Conservation (phyloP, 2,329 filamentous ascomycete species). For the Fusarium lyarnte region DNA sequence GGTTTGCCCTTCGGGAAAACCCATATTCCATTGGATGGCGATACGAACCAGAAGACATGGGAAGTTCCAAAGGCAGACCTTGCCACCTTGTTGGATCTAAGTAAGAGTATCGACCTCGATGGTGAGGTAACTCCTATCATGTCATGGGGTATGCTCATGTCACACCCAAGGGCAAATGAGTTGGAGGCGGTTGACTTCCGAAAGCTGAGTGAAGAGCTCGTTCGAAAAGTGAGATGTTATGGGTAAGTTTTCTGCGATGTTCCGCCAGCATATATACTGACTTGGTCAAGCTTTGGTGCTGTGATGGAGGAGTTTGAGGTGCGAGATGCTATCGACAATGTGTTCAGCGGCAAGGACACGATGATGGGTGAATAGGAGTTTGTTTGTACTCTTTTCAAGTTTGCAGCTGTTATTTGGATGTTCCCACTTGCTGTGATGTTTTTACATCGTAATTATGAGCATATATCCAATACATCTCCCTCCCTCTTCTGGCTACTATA, state of each 20-base stretch:
- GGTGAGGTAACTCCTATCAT: slow-evolving; percentile 95
- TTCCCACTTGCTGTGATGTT: background rate
- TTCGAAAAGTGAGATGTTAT: slow-evolving; percentile 88
- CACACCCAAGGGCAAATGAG: slow-evolving; percentile 73
- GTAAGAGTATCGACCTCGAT: slow-evolving; percentile 81
- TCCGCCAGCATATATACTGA: background rate
- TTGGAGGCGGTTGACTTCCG: slow-evolving; percentile 75
- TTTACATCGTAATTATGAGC: background rate
- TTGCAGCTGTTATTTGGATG: background rate
- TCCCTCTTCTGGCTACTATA: background rate
- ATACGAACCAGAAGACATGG: slow-evolving; percentile 75
- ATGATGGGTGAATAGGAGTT: slow-evolving; percentile 7
- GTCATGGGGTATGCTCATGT: slow-evolving; percentile 86
- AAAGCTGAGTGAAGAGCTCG: slow-evolving; percentile 76
- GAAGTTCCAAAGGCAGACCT: slow-evolving; percentile 81
- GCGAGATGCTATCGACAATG: slow-evolving; percentile 77
- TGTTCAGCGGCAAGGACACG: slow-evolving; percentile 49
- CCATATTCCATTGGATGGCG: slow-evolving; percentile 48
- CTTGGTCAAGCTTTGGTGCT: slow-evolving; percentile 63
- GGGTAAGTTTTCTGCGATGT: slow-evolving; percentile 68
- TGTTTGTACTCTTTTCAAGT: background rate
- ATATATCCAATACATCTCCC: background rate
- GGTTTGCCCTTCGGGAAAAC: slow-evolving; percentile 64
- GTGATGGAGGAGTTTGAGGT: slow-evolving; percentile 76
- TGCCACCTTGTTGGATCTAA: slow-evolving; percentile 83